phyloP scores from a whole-genome alignment of 2,329 filamentous ascomycete genomes.

The Trichophyton benhamiae region DNA sequence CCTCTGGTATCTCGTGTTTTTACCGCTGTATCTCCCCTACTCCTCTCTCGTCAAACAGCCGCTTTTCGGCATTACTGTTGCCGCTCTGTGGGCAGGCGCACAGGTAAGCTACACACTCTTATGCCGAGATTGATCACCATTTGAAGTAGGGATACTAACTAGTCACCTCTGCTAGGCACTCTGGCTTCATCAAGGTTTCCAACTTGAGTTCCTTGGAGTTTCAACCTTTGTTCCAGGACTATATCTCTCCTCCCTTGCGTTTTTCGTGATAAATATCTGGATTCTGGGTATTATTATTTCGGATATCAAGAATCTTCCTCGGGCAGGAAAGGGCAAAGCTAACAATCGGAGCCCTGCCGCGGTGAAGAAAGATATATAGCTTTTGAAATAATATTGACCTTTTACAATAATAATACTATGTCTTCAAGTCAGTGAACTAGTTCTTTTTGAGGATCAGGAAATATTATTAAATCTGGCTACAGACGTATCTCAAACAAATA shows the following conservation, averaged over 20 bases:
- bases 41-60: constrained; percentile 58
- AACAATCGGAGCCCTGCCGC: not conserved
- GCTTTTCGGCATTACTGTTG: constrained; percentile 50
- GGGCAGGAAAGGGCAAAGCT: not conserved
- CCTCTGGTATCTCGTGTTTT: constrained; percentile 90
- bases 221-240: constrained; percentile 80
- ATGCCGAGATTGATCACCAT: no score
- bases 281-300: constrained; percentile 67
- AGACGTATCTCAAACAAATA: not conserved
- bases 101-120: constrained; percentile 42
- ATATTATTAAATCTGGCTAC: constrained; percentile 1
- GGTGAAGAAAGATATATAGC: not conserved
- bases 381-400: not conserved
- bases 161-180: constrained; percentile 33
- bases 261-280: constrained; percentile 80
- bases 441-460: not conserved
- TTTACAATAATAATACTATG: not conserved
- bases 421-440: not conserved
- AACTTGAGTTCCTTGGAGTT: constrained; percentile 64
- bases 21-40: constrained; percentile 76
- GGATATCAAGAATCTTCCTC: constrained; percentile 40
- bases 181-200: constrained; percentile 65
- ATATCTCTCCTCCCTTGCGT: constrained; percentile 60
- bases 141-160: not conserved
- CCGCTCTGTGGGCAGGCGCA: constrained; percentile 59